Evolutionary conservation across 257 asterid species (phyloP).

Genomic region (Solanum lycopersicoides): DNA sequence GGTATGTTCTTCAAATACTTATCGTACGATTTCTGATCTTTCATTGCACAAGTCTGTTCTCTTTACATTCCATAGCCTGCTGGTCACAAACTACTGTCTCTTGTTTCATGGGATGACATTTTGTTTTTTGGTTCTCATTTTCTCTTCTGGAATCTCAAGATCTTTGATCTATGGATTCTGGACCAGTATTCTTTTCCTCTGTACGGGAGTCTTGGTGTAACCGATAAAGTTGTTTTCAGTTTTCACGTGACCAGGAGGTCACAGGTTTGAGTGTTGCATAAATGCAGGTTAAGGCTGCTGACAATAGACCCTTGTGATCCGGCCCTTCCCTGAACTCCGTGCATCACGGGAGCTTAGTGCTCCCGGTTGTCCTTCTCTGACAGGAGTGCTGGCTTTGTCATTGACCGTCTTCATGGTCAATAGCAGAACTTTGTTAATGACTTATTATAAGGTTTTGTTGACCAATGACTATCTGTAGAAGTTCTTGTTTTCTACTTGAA

Average conservation of each 20-base stretch:
- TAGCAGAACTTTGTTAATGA: neutral
- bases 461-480: neutral
- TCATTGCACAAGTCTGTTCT: neutral
- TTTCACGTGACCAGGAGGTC: neutral
- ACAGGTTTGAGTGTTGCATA: neutral
- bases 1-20: neutral
- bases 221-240: neutral
- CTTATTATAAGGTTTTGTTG: neutral
- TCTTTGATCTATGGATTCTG: neutral
- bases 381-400: neutral
- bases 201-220: neutral
- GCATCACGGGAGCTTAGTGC: neutral
- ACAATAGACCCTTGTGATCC: neutral
- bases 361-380: neutral
- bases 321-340: accelerated
- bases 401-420: neutral
- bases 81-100: neutral
- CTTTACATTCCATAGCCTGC: neutral
- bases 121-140: neutral
- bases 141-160: neutral
- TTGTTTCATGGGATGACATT: neutral
- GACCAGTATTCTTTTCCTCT: neutral
- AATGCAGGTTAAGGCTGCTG: neutral
- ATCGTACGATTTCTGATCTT: neutral
- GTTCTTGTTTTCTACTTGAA: neutral